Percentiles rank a stretch among this genome's conserved stretches.
phyloP scores from a whole-genome alignment of 441 rosid species.

The Rhodomyrtus psidioides region DNA sequence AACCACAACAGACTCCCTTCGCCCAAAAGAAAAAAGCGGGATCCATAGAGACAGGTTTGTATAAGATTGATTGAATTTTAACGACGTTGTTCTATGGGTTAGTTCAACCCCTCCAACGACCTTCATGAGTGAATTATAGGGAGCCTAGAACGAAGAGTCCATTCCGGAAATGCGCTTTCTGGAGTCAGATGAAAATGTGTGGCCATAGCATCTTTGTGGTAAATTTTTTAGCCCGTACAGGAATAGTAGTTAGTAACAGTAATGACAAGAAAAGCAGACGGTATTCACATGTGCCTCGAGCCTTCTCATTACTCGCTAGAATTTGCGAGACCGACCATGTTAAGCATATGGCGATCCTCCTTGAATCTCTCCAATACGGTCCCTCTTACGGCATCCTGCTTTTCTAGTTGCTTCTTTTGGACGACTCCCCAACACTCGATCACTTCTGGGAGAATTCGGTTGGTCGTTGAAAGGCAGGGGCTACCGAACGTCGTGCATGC shows the following conservation, averaged over 20 bases:
- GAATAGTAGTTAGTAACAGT: no score
- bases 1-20: neutral
- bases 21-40: neutral
- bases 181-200: neutral
- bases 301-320: conserved; percentile 39
- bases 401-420: conserved; percentile 28
- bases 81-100: neutral
- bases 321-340: conserved; percentile 80
- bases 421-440: conserved; percentile 90
- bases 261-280: neutral
- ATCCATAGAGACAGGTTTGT: neutral
- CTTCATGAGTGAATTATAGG: neutral
- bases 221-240: neutral
- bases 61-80: neutral
- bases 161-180: neutral
- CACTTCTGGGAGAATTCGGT: conserved; percentile 48
- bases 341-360: conserved; percentile 84
- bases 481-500: conserved; percentile 67
- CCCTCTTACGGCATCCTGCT: conserved; percentile 34
- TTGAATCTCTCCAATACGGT: conserved; percentile 64
- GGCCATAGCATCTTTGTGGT: neutral
- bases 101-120: neutral
- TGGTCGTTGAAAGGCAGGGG: conserved; percentile 58
- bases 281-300: neutral
- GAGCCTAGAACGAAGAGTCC: neutral